These are phyloP conservation scores for Paramecium primaurelia DNA, from an alignment of 73 alveolate species.

Conservation along the genomic window DNA sequence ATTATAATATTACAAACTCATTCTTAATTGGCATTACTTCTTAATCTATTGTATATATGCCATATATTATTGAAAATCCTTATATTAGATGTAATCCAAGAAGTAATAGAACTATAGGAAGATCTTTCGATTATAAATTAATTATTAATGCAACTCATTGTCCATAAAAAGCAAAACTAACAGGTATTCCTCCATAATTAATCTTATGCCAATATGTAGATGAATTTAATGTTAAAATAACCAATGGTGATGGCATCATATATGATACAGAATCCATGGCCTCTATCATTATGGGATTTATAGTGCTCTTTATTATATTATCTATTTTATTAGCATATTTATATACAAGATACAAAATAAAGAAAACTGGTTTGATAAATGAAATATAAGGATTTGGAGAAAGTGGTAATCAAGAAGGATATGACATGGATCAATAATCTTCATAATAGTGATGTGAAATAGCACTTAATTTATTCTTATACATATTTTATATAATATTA, in stretches of 20 bases:
- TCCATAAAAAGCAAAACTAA: background rate
- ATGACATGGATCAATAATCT: background rate
- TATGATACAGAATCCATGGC: conserved; percentile 21
- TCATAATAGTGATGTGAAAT: background rate
- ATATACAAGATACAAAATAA: background rate
- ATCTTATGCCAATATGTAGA: background rate
- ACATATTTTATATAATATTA: background rate
- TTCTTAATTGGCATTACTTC: conserved; percentile 7
- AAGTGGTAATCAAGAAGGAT: background rate
- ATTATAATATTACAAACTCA: background rate
- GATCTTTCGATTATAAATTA: background rate
- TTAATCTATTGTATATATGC: background rate
- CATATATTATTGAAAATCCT: background rate
- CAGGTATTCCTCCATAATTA: background rate
- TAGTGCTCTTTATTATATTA: background rate
- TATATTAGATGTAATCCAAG: background rate
- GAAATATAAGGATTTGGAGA: background rate
- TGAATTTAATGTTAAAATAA: background rate
- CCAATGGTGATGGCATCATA: conserved; percentile 10
- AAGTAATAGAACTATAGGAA: background rate
- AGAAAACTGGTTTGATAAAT: background rate
- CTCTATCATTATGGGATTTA: conserved; percentile 10
- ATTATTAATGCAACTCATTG: background rate
- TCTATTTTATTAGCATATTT: conserved; percentile 15
- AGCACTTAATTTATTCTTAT: background rate